Percentiles rank a stretch among this genome's conserved stretches.
Evolutionary conservation across 108 stramenopile species (phyloP).

Genomic region (Skeletonema potamos): DNA sequence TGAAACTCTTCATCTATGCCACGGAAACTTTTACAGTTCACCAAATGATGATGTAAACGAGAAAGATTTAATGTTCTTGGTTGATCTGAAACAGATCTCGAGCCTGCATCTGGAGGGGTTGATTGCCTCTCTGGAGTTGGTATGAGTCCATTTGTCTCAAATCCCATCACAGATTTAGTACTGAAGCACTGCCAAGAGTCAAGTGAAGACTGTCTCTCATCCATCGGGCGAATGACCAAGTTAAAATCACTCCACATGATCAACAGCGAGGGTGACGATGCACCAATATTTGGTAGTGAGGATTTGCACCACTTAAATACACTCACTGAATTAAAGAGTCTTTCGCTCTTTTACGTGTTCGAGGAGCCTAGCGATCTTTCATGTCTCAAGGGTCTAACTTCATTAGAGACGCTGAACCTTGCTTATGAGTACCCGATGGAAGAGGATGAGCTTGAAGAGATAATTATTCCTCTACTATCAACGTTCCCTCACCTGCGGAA

Average conservation of each 20-base stretch:
- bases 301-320: not conserved
- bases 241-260: not conserved
- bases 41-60: slow-evolving; percentile 2
- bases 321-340: not conserved
- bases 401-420: not conserved
- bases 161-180: not conserved
- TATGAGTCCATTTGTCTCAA: not conserved
- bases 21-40: slow-evolving; percentile 1
- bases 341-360: not conserved
- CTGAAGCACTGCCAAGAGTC: slow-evolving; percentile 2
- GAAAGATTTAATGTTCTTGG: not conserved
- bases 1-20: slow-evolving; percentile 1
- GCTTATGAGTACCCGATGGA: slow-evolving; percentile 9
- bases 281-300: not conserved
- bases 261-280: not conserved
- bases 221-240: not conserved
- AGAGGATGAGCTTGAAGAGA: slow-evolving; percentile 7
- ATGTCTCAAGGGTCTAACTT: not conserved
- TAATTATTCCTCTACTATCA: slow-evolving; percentile 13
- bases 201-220: not conserved
- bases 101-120: not conserved
- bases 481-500: slow-evolving; percentile 21
- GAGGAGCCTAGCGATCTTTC: not conserved
- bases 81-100: not conserved
- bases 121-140: not conserved